These are phyloP conservation scores for Phytophthora hibernalis DNA, from an alignment of 352 stramenopile genomes.

Conservation along the genomic window DNA sequence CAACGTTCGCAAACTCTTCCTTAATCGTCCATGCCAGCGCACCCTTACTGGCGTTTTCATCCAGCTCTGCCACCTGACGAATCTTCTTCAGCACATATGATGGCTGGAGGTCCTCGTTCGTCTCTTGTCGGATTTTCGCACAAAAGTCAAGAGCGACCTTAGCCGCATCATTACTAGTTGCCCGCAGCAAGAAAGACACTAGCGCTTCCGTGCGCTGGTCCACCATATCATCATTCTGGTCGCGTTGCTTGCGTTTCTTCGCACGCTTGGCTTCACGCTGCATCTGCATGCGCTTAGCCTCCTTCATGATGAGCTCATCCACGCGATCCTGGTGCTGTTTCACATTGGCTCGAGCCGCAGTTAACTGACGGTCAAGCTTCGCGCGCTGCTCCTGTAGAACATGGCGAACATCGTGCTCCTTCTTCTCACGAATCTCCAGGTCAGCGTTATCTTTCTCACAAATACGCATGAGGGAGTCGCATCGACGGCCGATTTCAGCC, in stretches of 20 bases:
- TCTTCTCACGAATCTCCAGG: slow-evolving; percentile 77
- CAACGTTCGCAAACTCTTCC: slow-evolving; percentile 44
- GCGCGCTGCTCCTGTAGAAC: slow-evolving; percentile 73
- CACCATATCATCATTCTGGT: slow-evolving; percentile 73
- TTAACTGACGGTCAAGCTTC: slow-evolving; percentile 73
- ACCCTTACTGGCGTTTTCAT: slow-evolving; percentile 58
- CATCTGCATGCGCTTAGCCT: slow-evolving; percentile 87
- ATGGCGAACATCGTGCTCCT: slow-evolving; percentile 68
- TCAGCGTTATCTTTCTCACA: slow-evolving; percentile 95
- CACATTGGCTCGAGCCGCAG: slow-evolving; percentile 71
- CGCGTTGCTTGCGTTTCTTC: slow-evolving; percentile 82
- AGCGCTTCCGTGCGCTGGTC: slow-evolving; percentile 68
- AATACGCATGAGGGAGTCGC: slow-evolving; percentile 95
- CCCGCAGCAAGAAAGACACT: slow-evolving; percentile 57
- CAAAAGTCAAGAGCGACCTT: slow-evolving; percentile 79
- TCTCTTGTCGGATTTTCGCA: slow-evolving; percentile 51
- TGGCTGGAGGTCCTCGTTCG: slow-evolving; percentile 52
- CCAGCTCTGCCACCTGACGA: slow-evolving; percentile 62
- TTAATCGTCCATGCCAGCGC: slow-evolving; percentile 62
- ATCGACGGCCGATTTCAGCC: slow-evolving; percentile 95
- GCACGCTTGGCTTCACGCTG: slow-evolving; percentile 80
- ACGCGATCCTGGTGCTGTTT: slow-evolving; percentile 82
- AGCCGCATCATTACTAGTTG: slow-evolving; percentile 67
- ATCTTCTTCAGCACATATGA: slow-evolving; percentile 82
- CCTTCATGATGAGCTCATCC: slow-evolving; percentile 89